Conservation (phyloP, 2,329 filamentous ascomycete genomes). For the Sarocladium oryzae region DNA sequence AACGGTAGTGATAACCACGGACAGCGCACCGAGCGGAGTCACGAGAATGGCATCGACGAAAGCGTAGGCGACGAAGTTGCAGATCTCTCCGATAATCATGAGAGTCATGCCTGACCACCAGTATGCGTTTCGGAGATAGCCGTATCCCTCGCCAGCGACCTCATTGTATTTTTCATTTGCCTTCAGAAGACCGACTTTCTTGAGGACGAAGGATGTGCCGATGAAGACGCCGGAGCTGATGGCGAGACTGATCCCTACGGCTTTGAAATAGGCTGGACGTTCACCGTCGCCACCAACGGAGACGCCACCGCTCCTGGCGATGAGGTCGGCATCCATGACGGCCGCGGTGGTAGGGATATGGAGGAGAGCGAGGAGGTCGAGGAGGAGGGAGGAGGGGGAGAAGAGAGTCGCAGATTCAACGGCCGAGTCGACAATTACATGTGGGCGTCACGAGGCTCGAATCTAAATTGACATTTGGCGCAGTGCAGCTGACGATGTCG, state of each 20-base stretch:
- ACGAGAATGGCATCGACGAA: conserved; percentile 96
- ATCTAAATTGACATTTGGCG: not conserved
- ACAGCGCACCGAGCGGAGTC: conserved; percentile 82
- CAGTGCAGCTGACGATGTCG: not conserved
- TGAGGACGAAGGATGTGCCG: conserved; percentile 88
- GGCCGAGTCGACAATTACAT: not conserved
- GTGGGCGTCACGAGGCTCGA: no score
- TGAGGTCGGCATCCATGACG: conserved; percentile 4
- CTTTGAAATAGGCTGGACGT: conserved; percentile 62
- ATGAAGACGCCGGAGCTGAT: conserved; percentile 88
- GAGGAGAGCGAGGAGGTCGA: not conserved
- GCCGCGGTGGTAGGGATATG: not conserved
- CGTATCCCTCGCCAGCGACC: conserved; percentile 91
- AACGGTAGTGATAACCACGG: conserved; percentile 86
- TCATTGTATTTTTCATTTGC: conserved; percentile 97
- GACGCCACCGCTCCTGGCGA: conserved; percentile 5
- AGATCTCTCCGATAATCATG: conserved; percentile 94
- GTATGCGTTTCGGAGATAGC: conserved; percentile 88
- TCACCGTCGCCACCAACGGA: conserved; percentile 12
- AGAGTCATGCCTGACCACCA: conserved; percentile 97
- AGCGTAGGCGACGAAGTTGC: conserved; percentile 95
- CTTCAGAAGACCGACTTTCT: conserved; percentile 84
- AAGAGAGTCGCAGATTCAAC: not conserved
- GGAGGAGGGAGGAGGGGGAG: not conserved
- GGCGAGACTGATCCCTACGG: conserved; percentile 78